Evolutionary conservation across 495 filamentous ascomycete genomes (phyloP).

Genomic region (Hamigera avellanea): DNA sequence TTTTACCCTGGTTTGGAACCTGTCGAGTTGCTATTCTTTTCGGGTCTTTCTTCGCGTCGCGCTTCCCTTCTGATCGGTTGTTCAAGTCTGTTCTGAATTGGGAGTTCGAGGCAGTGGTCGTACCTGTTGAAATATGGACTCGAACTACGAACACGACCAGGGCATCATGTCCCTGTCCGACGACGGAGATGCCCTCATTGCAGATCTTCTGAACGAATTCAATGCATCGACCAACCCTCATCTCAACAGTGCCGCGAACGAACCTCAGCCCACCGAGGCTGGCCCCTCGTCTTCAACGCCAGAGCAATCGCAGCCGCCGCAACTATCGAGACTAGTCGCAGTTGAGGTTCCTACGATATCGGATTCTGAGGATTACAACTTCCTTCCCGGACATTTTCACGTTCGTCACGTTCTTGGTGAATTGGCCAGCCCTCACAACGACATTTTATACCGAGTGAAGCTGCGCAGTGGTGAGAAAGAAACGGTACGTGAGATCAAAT

Average conservation of each 20-base stretch:
- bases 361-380: slow-evolving; percentile 35
- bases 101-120: too few relatives aligned
- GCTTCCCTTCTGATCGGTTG: too few relatives aligned
- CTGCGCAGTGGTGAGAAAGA: slow-evolving; percentile 34
- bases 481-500: slow-evolving; percentile 24
- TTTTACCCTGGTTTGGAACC: too few relatives aligned
- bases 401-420: slow-evolving; percentile 29
- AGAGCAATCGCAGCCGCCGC: not conserved
- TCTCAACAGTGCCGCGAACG: not conserved
- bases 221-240: not conserved
- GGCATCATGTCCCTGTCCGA: slow-evolving; percentile 1
- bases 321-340: slow-evolving; percentile 6
- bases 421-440: slow-evolving; percentile 12
- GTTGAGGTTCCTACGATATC: slow-evolving; percentile 29
- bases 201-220: slow-evolving; percentile 11
- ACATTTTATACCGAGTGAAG: slow-evolving; percentile 29
- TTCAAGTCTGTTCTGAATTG: too few relatives aligned
- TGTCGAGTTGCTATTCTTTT: too few relatives aligned
- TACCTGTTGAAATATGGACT: too few relatives aligned
- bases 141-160: too few relatives aligned
- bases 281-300: too few relatives aligned
- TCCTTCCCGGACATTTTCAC: slow-evolving; percentile 32
- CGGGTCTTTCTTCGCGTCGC: too few relatives aligned
- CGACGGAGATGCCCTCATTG: slow-evolving; percentile 10
- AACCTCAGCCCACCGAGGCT: not conserved